Conservation (phyloP, 441 rosid genomes). For the Erysimum cheiri region DNA sequence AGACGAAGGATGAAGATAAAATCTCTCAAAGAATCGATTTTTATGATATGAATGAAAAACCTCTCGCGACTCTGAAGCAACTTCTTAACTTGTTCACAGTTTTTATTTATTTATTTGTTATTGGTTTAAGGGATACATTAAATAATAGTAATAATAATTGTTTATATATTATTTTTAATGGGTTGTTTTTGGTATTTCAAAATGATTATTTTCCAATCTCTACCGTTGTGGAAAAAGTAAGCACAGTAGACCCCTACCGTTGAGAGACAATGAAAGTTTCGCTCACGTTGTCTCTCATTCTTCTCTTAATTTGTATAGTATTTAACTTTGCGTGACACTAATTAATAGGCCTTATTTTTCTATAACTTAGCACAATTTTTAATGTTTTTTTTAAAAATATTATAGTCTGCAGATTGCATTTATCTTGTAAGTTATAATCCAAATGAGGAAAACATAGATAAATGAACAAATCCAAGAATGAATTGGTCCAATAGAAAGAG, state of each 20-base stretch:
- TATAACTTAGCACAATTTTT: too few relatives aligned
- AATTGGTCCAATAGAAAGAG: conserved; percentile 35
- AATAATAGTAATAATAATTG: not conserved
- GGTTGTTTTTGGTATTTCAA: not conserved
- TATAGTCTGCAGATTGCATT: conserved; percentile 18
- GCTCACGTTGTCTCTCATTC: conserved; percentile 19
- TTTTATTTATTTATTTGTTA: not conserved
- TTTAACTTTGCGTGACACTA: too few relatives aligned
- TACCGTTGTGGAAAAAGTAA: conserved; percentile 33
- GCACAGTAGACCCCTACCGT: conserved; percentile 16
- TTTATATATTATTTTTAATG: not conserved
- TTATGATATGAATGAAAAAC: conserved; percentile 31
- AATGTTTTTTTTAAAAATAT: not conserved
- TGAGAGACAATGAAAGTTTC: conserved; percentile 27
- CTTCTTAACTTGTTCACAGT: conserved; percentile 38
- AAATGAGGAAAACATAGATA: not conserved
- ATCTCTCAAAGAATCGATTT: too few relatives aligned
- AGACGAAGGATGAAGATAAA: too few relatives aligned
- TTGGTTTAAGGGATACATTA: too few relatives aligned
- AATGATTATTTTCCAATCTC: conserved; percentile 15
- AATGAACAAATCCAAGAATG: conserved; percentile 26
- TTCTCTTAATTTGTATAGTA: not conserved
- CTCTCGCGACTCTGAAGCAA: conserved; percentile 45
- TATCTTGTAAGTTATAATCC: conserved; percentile 25
- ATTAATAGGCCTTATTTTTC: too few relatives aligned